phyloP scores from a whole-genome alignment of 2,329 filamentous ascomycete species.

The Grosmannia clavigera region DNA sequence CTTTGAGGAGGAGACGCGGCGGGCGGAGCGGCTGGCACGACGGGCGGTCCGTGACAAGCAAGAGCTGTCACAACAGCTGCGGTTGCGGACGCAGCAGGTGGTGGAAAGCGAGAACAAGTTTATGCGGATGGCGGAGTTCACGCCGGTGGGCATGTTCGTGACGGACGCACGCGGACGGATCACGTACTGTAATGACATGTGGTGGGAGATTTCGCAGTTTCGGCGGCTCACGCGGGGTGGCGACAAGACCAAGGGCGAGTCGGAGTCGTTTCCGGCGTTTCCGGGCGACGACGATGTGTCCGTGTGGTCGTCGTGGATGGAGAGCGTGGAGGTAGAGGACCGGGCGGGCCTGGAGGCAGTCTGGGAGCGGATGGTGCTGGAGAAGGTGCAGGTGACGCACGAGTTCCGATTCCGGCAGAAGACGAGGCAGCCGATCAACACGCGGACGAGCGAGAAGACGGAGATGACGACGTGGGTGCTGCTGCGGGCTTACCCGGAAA shows the following conservation, averaged over 20 bases:
- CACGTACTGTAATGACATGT: conserved; percentile 73
- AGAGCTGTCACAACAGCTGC: conserved; percentile 64
- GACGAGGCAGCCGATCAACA: conserved; percentile 47
- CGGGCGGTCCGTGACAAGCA: conserved; percentile 66
- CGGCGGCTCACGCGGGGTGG: conserved; percentile 45
- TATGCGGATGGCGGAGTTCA: conserved; percentile 73
- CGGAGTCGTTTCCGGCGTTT: not conserved
- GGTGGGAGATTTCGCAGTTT: conserved; percentile 58
- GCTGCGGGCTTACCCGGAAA: conserved; percentile 66
- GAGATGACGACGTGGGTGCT: conserved; percentile 52
- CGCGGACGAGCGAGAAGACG: conserved; percentile 37
- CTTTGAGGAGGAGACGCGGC: conserved; percentile 71
- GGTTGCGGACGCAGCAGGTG: conserved; percentile 48
- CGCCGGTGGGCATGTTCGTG: conserved; percentile 76
- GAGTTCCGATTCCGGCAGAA: conserved; percentile 70
- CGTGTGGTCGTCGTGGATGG: conserved; percentile 47
- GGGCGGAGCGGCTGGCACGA: conserved; percentile 60
- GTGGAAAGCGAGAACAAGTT: conserved; percentile 65
- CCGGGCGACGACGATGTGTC: not conserved
- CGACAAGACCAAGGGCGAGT: not conserved
- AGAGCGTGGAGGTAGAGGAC: conserved; percentile 58
- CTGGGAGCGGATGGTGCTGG: conserved; percentile 50
- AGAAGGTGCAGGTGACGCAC: conserved; percentile 52
- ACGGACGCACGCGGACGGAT: conserved; percentile 59
- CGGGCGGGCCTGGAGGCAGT: conserved; percentile 41